Evolutionary conservation across 805 yeast genomes (phyloP).

Genomic region (Saccharomycopsis sp.): DNA sequence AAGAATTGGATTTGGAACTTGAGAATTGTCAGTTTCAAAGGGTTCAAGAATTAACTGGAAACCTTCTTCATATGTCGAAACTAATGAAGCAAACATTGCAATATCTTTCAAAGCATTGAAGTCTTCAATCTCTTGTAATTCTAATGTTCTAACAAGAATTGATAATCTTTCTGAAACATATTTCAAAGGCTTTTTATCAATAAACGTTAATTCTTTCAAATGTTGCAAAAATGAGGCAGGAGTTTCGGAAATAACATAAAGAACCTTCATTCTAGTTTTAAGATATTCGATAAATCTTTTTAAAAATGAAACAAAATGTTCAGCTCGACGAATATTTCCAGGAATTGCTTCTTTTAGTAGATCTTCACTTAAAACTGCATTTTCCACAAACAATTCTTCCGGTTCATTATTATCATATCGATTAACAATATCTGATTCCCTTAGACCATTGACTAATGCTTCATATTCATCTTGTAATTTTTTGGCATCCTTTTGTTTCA

Average conservation of each 20-base stretch:
- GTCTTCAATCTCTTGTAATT: conserved; percentile 81
- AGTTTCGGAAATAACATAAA: conserved; percentile 96
- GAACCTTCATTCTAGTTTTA: conserved; percentile 94
- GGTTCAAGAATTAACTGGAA: conserved; percentile 90
- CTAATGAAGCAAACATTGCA: conserved; percentile 93
- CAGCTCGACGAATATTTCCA: conserved; percentile 94
- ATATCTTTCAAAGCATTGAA: conserved; percentile 88
- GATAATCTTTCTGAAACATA: conserved; percentile 91
- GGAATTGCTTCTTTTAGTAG: conserved; percentile 88
- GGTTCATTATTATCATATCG: conserved; percentile 31
- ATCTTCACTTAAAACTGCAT: conserved; percentile 81
- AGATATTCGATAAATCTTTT: conserved; percentile 89
- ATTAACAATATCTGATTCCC: conserved; percentile 63
- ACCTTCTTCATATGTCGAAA: conserved; percentile 91
- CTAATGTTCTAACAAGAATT: conserved; percentile 78
- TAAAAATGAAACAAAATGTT: conserved; percentile 88
- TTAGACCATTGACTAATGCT: conserved; percentile 77
- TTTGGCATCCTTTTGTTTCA: conserved; percentile 71
- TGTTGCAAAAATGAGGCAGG: conserved; percentile 90
- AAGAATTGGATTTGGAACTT: conserved; percentile 92
- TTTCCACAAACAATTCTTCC: conserved; percentile 66
- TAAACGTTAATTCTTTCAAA: conserved; percentile 83
- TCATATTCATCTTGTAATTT: conserved; percentile 87
- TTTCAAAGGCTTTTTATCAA: conserved; percentile 82
- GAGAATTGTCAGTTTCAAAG: conserved; percentile 83